Evolutionary conservation across 768 basidiomycete species (phyloP), one percentile per base, ranked within the genome.

Genomic region (Suillus luteus): DNA sequence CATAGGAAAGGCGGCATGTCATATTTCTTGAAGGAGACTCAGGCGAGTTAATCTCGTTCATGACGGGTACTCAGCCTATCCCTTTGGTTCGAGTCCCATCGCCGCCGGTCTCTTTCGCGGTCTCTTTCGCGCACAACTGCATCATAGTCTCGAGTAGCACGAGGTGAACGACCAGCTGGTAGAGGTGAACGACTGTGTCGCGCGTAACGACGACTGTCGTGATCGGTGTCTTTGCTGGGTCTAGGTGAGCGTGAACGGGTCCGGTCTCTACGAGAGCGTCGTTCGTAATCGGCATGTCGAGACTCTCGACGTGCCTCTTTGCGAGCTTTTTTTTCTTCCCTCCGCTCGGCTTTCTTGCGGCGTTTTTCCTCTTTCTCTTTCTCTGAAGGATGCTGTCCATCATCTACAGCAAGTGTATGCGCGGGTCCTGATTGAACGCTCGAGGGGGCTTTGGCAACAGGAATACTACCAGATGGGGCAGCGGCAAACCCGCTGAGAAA

Each of bases 401-500:
- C 78, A 66, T 68, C 78, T 62, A 71, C 70, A 65, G 65, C 68
- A 19, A 65, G 64, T 17, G 71, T 67, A 22, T 59, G 68, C 11
- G 62, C 52, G 54, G 64, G 63, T 14, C 62, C 69, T 2, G 71
- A 51, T 22, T 66, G 64, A 33, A 66, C 51, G 35, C 60, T 69
- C 6, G 66, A 55, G 41, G 72, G 69, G n/a, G 70, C 66, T 41
- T 63, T 68, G 37, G 62, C 54, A 31, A 66, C 57, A 14, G 71
- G 63, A n/a, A 72, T 68, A 22, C 70, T 71, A 48, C 65, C 71
- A 58, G 78, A 73, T 72, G 81, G 74, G 1, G 84, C 76, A 10
- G 87, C 85, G 49, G 85, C 89, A 73, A 91, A 93, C 5, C 93
- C 93, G 61, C 92, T 93, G 70, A 12, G 63, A 59, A 60, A 46